These are phyloP conservation scores for Coprinopsis sp. DNA, from an alignment of 768 basidiomycete genomes.

Conservation along the genomic window DNA sequence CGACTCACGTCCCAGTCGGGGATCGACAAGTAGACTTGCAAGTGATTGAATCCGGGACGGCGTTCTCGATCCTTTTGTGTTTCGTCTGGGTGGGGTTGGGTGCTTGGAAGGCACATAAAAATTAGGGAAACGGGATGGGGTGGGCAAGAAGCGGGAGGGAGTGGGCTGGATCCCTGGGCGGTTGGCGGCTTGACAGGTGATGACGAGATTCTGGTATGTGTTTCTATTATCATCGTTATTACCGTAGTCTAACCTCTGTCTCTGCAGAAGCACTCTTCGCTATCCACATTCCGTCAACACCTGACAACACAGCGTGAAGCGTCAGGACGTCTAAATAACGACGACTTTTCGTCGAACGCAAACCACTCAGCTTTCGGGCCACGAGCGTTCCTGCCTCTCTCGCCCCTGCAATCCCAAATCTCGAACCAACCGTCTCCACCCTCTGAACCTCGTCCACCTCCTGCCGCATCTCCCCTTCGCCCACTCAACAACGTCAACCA, in stretches of 20 bases:
- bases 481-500: slow-evolving; percentile 46
- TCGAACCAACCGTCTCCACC: not conserved
- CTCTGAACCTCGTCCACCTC: slow-evolving; percentile 2
- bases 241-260: too few relatives aligned
- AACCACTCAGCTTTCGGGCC: not conserved
- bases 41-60: slow-evolving; percentile 38
- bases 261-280: too few relatives aligned
- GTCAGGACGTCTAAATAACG: too few relatives aligned
- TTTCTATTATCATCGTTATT: too few relatives aligned
- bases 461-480: slow-evolving; percentile 32
- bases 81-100: slow-evolving; percentile 35
- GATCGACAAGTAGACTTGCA: slow-evolving; percentile 26
- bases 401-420: not conserved
- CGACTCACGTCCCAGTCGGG: slow-evolving; percentile 32
- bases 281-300: too few relatives aligned
- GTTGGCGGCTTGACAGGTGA: too few relatives aligned
- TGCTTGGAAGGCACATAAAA: slow-evolving; percentile 16
- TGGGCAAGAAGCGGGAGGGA: too few relatives aligned
- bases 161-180: too few relatives aligned
- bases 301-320: too few relatives aligned
- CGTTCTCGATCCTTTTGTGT: slow-evolving; percentile 28
- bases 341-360: too few relatives aligned
- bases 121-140: not conserved
- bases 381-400: not conserved
- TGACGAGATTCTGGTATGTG: too few relatives aligned